Conservation (phyloP, 805 yeast genomes). For the Candida peoriensis region DNA sequence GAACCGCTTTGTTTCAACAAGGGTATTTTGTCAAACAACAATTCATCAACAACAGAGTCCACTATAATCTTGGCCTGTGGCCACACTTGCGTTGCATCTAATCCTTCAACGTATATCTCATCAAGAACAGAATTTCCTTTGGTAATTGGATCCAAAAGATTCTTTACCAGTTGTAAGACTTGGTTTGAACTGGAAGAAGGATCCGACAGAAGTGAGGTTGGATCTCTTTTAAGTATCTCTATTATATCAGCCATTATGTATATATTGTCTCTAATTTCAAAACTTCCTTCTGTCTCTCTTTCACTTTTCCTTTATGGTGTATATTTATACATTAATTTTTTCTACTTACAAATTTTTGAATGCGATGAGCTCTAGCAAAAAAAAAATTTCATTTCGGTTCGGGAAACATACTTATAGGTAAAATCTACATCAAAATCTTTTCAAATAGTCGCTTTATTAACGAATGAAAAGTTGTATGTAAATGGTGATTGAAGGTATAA, state of each 20-base stretch:
- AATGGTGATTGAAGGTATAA: no score
- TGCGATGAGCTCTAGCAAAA: conserved; percentile 6
- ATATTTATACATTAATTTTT: not conserved
- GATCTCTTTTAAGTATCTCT: conserved; percentile 8
- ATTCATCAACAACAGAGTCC: conserved; percentile 66
- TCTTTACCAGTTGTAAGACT: conserved; percentile 17
- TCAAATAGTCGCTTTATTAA: no score
- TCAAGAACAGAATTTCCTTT: conserved; percentile 54
- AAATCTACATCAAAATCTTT: not conserved
- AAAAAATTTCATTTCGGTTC: conserved; percentile 3
- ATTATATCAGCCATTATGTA: conserved; percentile 6
- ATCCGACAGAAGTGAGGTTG: conserved; percentile 4
- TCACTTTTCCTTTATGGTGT: no score
- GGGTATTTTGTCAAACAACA: conserved; percentile 54
- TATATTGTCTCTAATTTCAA: not conserved
- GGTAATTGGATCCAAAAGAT: conserved; percentile 23
- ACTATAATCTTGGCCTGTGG: conserved; percentile 85
- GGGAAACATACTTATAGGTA: not conserved
- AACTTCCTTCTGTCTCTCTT: not conserved
- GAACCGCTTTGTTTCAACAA: conserved; percentile 32
- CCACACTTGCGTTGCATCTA: conserved; percentile 89
- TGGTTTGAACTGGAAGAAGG: conserved; percentile 2
- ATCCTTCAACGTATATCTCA: conserved; percentile 77
- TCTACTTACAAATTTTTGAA: not conserved
- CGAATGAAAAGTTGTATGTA: no score